Conservation (phyloP, 352 stramenopile species). For the Phytophthora palmivora region DNA sequence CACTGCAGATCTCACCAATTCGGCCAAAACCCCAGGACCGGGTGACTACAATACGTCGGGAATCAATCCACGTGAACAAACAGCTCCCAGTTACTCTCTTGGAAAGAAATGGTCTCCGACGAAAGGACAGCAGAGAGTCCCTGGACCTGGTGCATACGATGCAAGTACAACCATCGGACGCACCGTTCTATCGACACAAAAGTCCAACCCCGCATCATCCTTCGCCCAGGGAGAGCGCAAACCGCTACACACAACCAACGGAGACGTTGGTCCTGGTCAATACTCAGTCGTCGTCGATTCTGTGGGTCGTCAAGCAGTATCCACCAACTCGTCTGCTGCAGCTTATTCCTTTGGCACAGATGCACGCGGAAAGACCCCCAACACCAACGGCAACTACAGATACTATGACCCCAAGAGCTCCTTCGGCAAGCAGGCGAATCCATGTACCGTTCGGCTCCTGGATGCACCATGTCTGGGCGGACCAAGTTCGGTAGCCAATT, state of each 20-base stretch:
- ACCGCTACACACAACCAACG: conserved; percentile 50
- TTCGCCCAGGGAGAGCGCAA: conserved; percentile 82
- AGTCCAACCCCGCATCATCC: conserved; percentile 61
- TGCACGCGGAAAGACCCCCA: not conserved
- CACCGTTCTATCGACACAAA: conserved; percentile 76
- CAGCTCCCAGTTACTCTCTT: conserved; percentile 73
- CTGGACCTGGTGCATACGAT: conserved; percentile 72
- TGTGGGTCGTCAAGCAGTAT: conserved; percentile 73
- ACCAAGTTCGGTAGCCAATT: too few species aligned
- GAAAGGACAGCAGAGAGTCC: conserved; percentile 56
- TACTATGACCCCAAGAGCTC: conserved; percentile 71
- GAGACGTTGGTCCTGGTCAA: conserved; percentile 73
- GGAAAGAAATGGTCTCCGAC: conserved; percentile 73
- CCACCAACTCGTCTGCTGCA: conserved; percentile 60
- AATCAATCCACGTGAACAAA: conserved; percentile 74
- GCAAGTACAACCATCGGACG: conserved; percentile 61
- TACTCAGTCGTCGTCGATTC: conserved; percentile 73
- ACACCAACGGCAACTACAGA: conserved; percentile 11
- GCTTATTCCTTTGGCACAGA: conserved; percentile 78
- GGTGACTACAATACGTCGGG: conserved; percentile 72
- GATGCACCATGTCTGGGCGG: conserved; percentile 77
- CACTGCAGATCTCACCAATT: conserved; percentile 55
- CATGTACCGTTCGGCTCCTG: conserved; percentile 64
- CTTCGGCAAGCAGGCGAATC: conserved; percentile 72
- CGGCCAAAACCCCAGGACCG: conserved; percentile 59